Evolutionary conservation across 2,329 filamentous ascomycete species (phyloP).

Genomic region (Colletotrichum tofieldiae): DNA sequence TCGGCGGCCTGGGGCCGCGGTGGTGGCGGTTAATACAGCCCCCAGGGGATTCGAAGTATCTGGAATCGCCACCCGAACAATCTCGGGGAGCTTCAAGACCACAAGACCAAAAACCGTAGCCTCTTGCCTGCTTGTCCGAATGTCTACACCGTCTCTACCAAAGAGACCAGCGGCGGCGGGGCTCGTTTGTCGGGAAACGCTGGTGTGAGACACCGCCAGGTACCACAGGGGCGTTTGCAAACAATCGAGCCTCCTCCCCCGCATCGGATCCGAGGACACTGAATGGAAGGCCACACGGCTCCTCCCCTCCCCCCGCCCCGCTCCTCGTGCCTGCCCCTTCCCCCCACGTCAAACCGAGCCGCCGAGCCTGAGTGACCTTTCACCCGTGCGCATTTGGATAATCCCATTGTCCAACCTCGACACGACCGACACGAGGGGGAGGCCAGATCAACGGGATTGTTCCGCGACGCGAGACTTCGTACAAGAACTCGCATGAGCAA

Average conservation of each 20-base stretch:
- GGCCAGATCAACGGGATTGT: constrained; percentile 4
- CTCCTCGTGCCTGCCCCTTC: neutral
- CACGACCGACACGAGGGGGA: neutral
- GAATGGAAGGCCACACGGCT: neutral
- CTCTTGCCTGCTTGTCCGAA: neutral
- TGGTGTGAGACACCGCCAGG: neutral
- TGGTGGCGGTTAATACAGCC: neutral
- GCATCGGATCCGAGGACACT: constrained; percentile 1
- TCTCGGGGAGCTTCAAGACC: neutral
- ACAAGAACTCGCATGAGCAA: neutral
- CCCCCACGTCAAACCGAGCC: neutral
- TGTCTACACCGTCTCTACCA: neutral
- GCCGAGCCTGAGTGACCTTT: neutral
- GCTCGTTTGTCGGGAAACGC: neutral
- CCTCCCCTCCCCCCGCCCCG: neutral
- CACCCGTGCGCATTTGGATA: constrained; percentile 1
- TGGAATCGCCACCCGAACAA: neutral
- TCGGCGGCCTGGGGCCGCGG: neutral
- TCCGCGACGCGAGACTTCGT: neutral
- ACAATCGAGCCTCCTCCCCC: neutral
- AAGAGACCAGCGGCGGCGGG: neutral
- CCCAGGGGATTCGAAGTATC: neutral
- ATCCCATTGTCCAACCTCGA: constrained; percentile 2
- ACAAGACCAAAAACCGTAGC: neutral
- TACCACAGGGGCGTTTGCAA: neutral